Conservation (phyloP, 345 rosid genomes). For the Dimocarpus longan region DNA sequence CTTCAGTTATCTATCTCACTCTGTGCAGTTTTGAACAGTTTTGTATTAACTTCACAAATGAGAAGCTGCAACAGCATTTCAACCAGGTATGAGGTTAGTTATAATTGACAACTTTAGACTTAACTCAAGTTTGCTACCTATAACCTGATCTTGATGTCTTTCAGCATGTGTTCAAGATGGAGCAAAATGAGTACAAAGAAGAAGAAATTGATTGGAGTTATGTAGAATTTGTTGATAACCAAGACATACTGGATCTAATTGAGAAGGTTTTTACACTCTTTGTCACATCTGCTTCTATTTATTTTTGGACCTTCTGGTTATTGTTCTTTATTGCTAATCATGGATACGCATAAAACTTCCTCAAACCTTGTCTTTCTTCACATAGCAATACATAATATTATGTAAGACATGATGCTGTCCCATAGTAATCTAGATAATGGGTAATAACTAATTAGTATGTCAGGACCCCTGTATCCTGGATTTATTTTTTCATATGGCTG, state of each 20-base stretch:
- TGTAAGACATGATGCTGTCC: neutral
- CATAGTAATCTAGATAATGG: neutral
- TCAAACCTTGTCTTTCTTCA: no score
- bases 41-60: constrained; percentile 90
- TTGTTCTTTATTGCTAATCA: neutral
- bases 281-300: constrained; percentile 1
- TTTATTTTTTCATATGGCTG: neutral
- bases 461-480: neutral
- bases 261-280: constrained; percentile 65
- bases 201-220: constrained; percentile 95
- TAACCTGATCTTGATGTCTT: constrained; percentile 39
- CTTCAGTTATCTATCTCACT: constrained; percentile 6
- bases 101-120: constrained; percentile 32
- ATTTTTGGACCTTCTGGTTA: constrained; percentile 16
- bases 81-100: constrained; percentile 86
- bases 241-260: constrained; percentile 83
- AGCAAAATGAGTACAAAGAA: constrained; percentile 68
- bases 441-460: neutral
- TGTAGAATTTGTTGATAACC: constrained; percentile 81
- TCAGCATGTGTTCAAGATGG: constrained; percentile 92
- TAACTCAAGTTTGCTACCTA: constrained; percentile 20
- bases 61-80: constrained; percentile 97
- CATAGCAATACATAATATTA: neutral
- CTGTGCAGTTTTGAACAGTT: constrained; percentile 85
- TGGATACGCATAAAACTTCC: no score